These are phyloP conservation scores for Pseudevernia furfuracea DNA, from an alignment of 495 filamentous ascomycete species.

Conservation along the genomic window DNA sequence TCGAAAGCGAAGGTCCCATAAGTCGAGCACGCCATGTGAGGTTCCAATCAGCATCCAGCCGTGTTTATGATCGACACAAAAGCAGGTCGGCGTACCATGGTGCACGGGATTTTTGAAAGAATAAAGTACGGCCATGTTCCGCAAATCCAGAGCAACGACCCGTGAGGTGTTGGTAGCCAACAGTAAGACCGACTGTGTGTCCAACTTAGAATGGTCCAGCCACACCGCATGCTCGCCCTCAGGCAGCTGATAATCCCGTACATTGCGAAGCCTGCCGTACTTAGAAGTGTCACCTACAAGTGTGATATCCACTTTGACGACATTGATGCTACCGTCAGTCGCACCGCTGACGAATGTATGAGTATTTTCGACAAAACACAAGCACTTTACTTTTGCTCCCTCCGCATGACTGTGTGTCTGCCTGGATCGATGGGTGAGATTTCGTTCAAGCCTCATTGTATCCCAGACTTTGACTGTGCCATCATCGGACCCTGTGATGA, in stretches of 20 bases:
- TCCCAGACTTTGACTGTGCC: constrained; percentile 93
- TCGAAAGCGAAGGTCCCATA: constrained; percentile 95
- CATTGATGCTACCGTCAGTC: constrained; percentile 82
- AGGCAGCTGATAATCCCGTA: constrained; percentile 76
- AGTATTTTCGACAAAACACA: constrained; percentile 90
- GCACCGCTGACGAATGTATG: constrained; percentile 86
- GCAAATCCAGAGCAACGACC: constrained; percentile 76
- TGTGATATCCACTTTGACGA: constrained; percentile 75
- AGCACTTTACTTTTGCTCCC: constrained; percentile 63
- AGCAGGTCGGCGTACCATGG: constrained; percentile 88
- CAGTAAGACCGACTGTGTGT: constrained; percentile 69
- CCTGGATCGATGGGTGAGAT: constrained; percentile 77
- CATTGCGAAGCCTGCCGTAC: constrained; percentile 67
- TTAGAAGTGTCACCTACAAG: constrained; percentile 50
- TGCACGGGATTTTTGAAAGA: constrained; percentile 82
- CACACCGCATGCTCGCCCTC: constrained; percentile 73
- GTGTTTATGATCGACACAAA: constrained; percentile 74
- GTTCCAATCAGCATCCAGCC: constrained; percentile 91
- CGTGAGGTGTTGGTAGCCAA: constrained; percentile 80
- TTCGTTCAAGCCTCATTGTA: constrained; percentile 77
- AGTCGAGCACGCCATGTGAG: constrained; percentile 81
- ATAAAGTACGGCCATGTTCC: constrained; percentile 77
- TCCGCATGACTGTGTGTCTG: constrained; percentile 71
- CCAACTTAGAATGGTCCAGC: constrained; percentile 84
- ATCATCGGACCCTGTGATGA: constrained; percentile 89